Evolutionary conservation across 768 basidiomycete species (phyloP).

Genomic region (Coprinellus aureogranulatus): DNA sequence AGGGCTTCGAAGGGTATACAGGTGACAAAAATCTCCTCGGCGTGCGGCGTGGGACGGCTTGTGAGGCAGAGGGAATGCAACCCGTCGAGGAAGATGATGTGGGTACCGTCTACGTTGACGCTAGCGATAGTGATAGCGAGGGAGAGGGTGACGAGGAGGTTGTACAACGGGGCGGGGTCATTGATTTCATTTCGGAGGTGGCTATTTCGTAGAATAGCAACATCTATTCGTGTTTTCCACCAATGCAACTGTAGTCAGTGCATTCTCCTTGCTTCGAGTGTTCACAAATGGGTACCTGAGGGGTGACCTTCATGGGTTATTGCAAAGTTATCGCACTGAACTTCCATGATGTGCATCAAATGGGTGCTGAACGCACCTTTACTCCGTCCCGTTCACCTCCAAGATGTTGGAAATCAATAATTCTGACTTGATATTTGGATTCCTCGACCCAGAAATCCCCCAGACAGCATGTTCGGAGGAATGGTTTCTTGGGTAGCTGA

Average conservation of each 20-base stretch:
- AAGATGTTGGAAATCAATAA: background rate
- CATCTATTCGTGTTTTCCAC: too few species aligned
- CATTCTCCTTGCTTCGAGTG: too few species aligned
- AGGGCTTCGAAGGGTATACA: background rate
- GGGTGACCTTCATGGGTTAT: background rate
- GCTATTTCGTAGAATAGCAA: background rate
- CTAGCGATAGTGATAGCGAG: background rate
- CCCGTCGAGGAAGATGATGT: background rate
- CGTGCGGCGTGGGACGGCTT: background rate
- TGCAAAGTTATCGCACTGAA: too few species aligned
- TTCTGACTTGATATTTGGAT: background rate
- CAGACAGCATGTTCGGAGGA: background rate
- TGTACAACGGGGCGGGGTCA: background rate
- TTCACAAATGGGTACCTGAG: too few species aligned
- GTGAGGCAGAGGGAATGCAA: background rate
- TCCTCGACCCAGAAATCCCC: background rate
- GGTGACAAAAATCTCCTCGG: background rate
- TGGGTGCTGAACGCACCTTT: background rate
- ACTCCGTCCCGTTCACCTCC: background rate
- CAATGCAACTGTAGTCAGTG: too few species aligned
- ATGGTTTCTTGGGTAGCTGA: background rate
- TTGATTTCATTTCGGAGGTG: background rate
- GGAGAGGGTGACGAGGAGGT: background rate
- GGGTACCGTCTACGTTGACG: background rate
- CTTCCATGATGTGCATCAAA: background rate